Evolutionary conservation across 768 basidiomycete species (phyloP).

Genomic region (Chalciporus sphaerocephalus): DNA sequence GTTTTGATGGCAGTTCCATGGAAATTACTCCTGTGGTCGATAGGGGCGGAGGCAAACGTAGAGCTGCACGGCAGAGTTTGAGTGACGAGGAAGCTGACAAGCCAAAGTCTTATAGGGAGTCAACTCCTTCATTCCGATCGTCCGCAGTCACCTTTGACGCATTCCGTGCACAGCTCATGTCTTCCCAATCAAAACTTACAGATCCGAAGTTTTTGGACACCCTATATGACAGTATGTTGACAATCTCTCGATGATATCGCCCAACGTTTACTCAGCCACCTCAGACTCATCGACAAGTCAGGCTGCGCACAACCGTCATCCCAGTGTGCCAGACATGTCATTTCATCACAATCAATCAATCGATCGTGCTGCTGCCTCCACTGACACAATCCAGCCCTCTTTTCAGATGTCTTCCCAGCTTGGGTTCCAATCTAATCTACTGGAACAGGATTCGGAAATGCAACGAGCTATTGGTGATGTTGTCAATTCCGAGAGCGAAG

Average conservation of each 20-base stretch:
- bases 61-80: conserved; percentile 52
- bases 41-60: conserved; percentile 40
- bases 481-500: conserved; percentile 48
- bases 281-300: conserved; percentile 12
- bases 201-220: conserved; percentile 33
- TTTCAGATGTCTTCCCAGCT: conserved; percentile 53
- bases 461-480: conserved; percentile 54
- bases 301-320: conserved; percentile 15
- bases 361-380: conserved; percentile 44
- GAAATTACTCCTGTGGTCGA: conserved; percentile 48
- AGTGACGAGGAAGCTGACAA: conserved; percentile 68
- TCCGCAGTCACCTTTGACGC: conserved; percentile 45
- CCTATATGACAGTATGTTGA: conserved; percentile 35
- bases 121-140: conserved; percentile 37
- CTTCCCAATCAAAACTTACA: conserved; percentile 35
- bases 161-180: conserved; percentile 43
- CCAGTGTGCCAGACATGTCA: conserved; percentile 30
- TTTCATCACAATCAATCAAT: conserved; percentile 39
- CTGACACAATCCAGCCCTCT: conserved; percentile 50
- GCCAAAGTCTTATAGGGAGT: conserved; percentile 28
- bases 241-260: too few species aligned
- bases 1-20: conserved; percentile 56
- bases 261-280: not conserved
- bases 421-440: conserved; percentile 54
- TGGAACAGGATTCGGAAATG: conserved; percentile 73